These are phyloP conservation scores for Suillus bovinus DNA, from an alignment of 768 basidiomycete species.

Conservation along the genomic window DNA sequence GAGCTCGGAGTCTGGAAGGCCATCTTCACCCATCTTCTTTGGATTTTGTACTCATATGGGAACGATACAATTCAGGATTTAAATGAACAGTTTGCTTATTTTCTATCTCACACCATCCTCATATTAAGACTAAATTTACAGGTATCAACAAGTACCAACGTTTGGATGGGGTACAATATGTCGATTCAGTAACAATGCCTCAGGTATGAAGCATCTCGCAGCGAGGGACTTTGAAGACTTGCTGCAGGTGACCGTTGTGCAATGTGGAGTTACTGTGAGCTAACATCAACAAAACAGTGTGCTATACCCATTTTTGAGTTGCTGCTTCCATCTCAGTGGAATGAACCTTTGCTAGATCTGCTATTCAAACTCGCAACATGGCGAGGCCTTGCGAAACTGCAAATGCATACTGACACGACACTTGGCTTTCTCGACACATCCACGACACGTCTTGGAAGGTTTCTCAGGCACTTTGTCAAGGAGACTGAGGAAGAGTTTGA, in stretches of 20 bases:
- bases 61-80: neutral
- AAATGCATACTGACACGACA: neutral
- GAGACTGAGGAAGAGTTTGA: constrained; percentile 13
- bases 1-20: constrained; percentile 40
- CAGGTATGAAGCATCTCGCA: constrained; percentile 20
- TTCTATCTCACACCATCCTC: neutral
- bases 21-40: constrained; percentile 36
- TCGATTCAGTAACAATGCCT: constrained; percentile 9
- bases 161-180: constrained; percentile 11
- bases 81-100: neutral
- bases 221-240: constrained; percentile 17
- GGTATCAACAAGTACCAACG: constrained; percentile 8
- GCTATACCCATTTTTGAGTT: constrained; percentile 33
- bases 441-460: constrained; percentile 15
- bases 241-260: constrained; percentile 6
- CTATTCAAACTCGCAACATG: constrained; percentile 25
- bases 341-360: constrained; percentile 8
- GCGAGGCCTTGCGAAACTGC: constrained; percentile 13
- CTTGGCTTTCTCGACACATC: neutral
- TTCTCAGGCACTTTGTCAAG: constrained; percentile 8
- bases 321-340: constrained; percentile 15
- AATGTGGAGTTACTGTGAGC: neutral
- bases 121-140: constrained; percentile 8
- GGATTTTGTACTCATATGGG: constrained; percentile 25
- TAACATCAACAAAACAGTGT: constrained; percentile 17